Base-by-base conservation (phyloP, 352 stramenopile genomes). In the Globisporangium uncinulatum region DNA sequence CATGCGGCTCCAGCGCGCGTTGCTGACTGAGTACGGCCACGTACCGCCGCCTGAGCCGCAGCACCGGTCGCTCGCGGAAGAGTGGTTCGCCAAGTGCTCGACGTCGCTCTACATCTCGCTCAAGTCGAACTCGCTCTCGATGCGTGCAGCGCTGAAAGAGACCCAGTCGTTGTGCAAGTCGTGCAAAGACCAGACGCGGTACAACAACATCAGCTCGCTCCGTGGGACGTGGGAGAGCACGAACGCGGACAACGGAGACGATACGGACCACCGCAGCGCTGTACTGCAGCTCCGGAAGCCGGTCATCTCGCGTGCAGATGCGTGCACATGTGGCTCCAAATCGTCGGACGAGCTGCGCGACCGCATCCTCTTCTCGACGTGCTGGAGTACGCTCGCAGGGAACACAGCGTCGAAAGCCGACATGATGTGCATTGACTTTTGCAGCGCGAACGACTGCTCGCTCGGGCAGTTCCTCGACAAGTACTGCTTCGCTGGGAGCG, bases 371-470 rank as follows among this genome's bases (percentile, higher is more conserved):
- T 88, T 95, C 62, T 95, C 86, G 24, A 83, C 80, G 17, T 95
- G 86, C 54, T 95, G 86, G 86, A 94, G 82, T 51, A 71, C 81
- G 19, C 61, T 95, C 6, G 75, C 91, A 7, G 82, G 78, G 1
- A 87, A 81, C 47, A 87, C 70, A 5, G 78, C 83, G 31, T 95
- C 86, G 10, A 86, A 87, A 59, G 82, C 86, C 21, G 82, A 95
- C 49, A 89, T 93, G 77, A 92, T 92, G 76, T 92, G 83, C 57
- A 92, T 95, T 39, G 80, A 92, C 63, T 95, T 95, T 34, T 94
- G 90, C 66, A 90, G 70, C 57, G 70, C 75, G 8, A 90, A 89
- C 46, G 86, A 95, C 59, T 90, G 82, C 67, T 92, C 83, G 2
- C 66, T 95, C 8, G 83, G 83, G 1, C 79, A 94, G 58, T 95